Conservation (phyloP, 2,329 filamentous ascomycete species). For the Sporothrix curviconia region DNA sequence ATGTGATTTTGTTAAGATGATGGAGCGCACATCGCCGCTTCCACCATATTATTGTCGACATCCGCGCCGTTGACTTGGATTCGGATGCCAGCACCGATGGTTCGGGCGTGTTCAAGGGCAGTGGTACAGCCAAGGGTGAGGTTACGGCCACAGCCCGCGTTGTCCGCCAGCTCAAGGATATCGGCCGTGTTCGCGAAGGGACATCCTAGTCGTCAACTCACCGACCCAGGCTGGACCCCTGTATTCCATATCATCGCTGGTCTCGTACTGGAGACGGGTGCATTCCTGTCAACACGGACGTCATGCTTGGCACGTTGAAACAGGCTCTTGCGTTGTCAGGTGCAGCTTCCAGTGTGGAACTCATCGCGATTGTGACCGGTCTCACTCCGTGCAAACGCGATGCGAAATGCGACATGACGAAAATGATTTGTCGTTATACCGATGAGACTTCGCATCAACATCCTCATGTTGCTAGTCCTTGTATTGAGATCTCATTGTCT, state of each 20-base stretch:
- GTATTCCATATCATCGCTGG: neutral
- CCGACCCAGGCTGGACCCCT: neutral
- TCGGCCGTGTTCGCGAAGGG: neutral
- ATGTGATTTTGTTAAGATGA: neutral
- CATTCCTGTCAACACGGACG: neutral
- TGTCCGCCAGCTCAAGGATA: neutral
- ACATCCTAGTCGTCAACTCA: neutral
- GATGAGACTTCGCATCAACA: too few relatives aligned
- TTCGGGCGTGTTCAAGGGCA: neutral
- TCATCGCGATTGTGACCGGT: too few relatives aligned
- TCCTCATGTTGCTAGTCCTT: too few relatives aligned
- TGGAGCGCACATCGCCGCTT: neutral
- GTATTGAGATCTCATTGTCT: too few relatives aligned
- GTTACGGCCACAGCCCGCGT: neutral
- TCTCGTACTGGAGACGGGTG: neutral
- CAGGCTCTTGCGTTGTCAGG: too few relatives aligned
- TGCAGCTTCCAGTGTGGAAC: too few relatives aligned
- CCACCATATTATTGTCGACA: neutral
- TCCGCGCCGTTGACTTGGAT: neutral
- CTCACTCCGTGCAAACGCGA: too few relatives aligned
- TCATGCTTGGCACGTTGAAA: neutral
- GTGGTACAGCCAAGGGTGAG: neutral
- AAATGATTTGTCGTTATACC: too few relatives aligned
- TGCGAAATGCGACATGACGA: too few relatives aligned
- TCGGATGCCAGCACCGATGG: neutral